Conservation (phyloP, 2,329 filamentous ascomycete genomes). For the Coniella vitis region DNA sequence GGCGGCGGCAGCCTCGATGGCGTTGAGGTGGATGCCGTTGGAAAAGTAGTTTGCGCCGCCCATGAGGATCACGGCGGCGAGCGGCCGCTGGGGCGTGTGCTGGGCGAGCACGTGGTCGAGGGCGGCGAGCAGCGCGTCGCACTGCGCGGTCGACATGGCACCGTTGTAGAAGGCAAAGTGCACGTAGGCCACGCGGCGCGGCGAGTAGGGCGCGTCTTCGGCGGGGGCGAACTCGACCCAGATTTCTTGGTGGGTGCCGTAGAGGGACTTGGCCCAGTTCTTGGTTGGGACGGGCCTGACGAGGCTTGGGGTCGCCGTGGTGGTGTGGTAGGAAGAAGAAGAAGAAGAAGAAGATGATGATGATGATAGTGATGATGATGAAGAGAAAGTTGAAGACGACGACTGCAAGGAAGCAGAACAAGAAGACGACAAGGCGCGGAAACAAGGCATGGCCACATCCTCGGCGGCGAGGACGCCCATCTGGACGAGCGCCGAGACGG, state of each 20-base stretch:
- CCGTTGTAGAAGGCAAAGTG: slow-evolving; percentile 38
- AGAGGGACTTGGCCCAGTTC: slow-evolving; percentile 24
- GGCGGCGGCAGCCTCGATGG: slow-evolving; percentile 32
- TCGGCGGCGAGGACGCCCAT: slow-evolving; percentile 25
- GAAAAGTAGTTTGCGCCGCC: slow-evolving; percentile 34
- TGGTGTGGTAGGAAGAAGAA: too few species aligned
- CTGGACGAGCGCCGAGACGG: slow-evolving; percentile 27
- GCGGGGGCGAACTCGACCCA: slow-evolving; percentile 30
- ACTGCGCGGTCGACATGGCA: slow-evolving; percentile 34
- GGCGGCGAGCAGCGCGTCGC: slow-evolving; percentile 28
- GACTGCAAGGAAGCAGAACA: too few species aligned
- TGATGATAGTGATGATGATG: too few species aligned
- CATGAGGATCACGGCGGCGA: slow-evolving; percentile 32
- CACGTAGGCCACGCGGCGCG: slow-evolving; percentile 28
- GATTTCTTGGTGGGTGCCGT: slow-evolving; percentile 31
- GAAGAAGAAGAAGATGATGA: too few species aligned
- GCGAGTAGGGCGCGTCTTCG: slow-evolving; percentile 9
- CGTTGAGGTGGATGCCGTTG: slow-evolving; percentile 37
- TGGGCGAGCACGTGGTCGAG: slow-evolving; percentile 28
- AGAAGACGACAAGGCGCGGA: too few species aligned
- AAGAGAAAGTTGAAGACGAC: too few species aligned
- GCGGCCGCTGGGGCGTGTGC: slow-evolving; percentile 22
- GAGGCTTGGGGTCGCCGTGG: too few species aligned
- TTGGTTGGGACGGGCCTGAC: slow-evolving; percentile 11
- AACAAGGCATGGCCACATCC: slow-evolving; percentile 15